Evolutionary conservation across 2,329 filamentous ascomycete species (phyloP).

Genomic region (Aspergillus japonicus): DNA sequence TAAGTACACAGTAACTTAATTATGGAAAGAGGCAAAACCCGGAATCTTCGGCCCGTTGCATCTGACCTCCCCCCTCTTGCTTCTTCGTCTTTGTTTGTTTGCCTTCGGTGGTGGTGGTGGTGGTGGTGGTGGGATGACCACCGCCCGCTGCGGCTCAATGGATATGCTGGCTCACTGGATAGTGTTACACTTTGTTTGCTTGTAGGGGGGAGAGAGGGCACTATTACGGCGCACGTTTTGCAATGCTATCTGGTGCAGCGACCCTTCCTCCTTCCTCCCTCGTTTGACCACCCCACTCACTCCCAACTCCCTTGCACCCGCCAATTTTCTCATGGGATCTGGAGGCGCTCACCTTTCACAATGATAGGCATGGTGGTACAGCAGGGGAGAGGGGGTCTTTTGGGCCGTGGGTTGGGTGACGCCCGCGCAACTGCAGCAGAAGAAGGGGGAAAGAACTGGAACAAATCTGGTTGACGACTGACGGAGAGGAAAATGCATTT

Average conservation of each 20-base stretch:
- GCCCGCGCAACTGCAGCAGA: background rate
- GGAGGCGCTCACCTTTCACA: background rate
- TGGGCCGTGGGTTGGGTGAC: background rate
- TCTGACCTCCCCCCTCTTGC: background rate
- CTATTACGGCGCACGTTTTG: background rate
- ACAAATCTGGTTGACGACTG: no score
- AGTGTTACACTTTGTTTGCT: no score
- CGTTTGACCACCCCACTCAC: background rate
- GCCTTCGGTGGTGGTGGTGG: background rate
- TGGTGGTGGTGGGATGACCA: background rate
- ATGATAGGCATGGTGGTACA: background rate
- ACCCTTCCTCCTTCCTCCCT: background rate
- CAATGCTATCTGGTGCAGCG: background rate
- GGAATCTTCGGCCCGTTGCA: background rate
- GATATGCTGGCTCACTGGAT: no score
- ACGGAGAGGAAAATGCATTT: no score
- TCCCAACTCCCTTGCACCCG: background rate
- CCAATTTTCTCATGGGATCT: background rate
- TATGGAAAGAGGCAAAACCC: background rate
- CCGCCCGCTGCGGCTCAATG: background rate
- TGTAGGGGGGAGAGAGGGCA: no score
- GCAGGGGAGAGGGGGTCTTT: background rate
- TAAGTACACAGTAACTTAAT: no score
- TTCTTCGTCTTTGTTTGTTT: background rate
- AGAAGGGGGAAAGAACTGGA: background rate